Evolutionary conservation across 257 asterid genomes (phyloP).

Genomic region (Solanum piurae): DNA sequence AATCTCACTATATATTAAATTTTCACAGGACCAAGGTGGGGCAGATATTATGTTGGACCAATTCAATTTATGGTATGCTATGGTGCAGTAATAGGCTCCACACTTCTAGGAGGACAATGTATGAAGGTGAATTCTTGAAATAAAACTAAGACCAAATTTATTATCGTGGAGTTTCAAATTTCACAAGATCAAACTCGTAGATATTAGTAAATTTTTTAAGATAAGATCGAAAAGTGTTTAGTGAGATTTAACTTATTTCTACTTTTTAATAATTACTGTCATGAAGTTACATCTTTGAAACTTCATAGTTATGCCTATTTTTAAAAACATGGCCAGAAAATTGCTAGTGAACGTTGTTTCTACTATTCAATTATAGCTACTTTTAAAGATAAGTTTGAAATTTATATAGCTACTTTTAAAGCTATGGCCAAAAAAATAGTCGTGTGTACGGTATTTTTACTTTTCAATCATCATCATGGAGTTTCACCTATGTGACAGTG

Average conservation of each 20-base stretch:
- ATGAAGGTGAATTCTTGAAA: conserved; percentile 38
- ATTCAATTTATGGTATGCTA: conserved; percentile 79
- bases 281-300: not conserved
- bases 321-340: not conserved
- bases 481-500: not conserved
- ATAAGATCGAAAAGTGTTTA: not conserved
- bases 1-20: not conserved
- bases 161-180: not conserved
- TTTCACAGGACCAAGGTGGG: conserved; percentile 70
- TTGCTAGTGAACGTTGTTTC: not conserved
- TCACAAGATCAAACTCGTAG: not conserved
- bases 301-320: not conserved
- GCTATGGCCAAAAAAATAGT: not conserved
- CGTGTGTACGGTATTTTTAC: not conserved
- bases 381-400: not conserved
- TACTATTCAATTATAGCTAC: not conserved
- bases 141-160: not conserved
- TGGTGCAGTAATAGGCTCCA: conserved; percentile 78
- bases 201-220: no score
- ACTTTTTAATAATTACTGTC: not conserved
- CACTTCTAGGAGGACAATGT: conserved; percentile 92
- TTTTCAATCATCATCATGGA: not conserved
- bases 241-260: not conserved
- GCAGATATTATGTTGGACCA: conserved; percentile 66
- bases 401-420: not conserved